Percentiles rank a stretch among this genome's conserved stretches.
phyloP scores from a whole-genome alignment of 768 basidiomycete species.

The Pleurotus eryngii region DNA sequence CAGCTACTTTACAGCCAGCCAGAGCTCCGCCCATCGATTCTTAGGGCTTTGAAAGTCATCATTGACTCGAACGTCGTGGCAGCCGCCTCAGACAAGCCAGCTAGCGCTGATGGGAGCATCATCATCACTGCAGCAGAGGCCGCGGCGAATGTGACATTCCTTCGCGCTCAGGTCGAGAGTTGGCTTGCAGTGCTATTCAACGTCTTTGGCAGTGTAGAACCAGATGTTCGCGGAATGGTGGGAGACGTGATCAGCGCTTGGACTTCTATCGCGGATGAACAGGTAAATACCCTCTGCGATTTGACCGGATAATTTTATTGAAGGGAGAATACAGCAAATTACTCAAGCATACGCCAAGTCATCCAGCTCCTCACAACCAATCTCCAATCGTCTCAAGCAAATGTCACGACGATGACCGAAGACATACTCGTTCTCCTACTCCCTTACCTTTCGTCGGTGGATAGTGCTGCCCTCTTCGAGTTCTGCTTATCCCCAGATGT shows the following conservation, averaged over 20 bases:
- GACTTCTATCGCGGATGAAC: conserved; percentile 72
- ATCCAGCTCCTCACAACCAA: conserved; percentile 67
- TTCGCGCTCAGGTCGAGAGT: conserved; percentile 80
- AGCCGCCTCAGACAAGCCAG: conserved; percentile 25
- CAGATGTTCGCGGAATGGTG: conserved; percentile 71
- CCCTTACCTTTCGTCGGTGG: conserved; percentile 62
- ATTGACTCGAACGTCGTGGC: conserved; percentile 75
- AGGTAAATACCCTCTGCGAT: conserved; percentile 39
- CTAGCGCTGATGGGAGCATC: conserved; percentile 20
- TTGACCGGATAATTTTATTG: background rate
- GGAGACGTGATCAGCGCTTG: conserved; percentile 89
- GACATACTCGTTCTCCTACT: conserved; percentile 86
- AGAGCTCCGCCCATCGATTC: conserved; percentile 74
- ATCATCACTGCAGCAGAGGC: conserved; percentile 58
- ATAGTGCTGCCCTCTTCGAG: conserved; percentile 63
- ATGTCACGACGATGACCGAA: conserved; percentile 60
- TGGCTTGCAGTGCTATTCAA: conserved; percentile 97
- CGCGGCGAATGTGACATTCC: conserved; percentile 60
- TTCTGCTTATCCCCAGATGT: conserved; percentile 67
- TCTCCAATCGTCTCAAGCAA: conserved; percentile 41
- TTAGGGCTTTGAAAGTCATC: conserved; percentile 76
- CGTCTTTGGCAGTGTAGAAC: conserved; percentile 84
- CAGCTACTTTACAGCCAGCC: conserved; percentile 91
- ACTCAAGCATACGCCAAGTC: conserved; percentile 77
- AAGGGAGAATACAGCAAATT: conserved; percentile 52